A percentile compares a stretch with the other conserved stretches of the same genome.
These are phyloP conservation scores for Ploettnerulaceae sp. DNA, from an alignment of 2,329 filamentous ascomycete genomes.

Conservation along the genomic window DNA sequence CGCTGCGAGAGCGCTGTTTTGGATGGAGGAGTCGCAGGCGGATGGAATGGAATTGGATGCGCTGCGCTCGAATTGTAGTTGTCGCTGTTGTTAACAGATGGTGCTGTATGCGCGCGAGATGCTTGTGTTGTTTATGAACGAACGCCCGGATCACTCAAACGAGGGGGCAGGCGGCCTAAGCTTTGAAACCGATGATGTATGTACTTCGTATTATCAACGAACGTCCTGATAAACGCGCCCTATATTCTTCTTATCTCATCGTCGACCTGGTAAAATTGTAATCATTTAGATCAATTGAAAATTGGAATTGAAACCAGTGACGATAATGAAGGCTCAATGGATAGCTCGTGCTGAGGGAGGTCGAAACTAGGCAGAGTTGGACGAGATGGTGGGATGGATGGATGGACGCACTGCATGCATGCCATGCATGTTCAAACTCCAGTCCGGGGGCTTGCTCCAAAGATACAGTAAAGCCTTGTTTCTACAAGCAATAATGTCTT, in stretches of 20 bases:
- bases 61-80: background rate
- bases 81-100: background rate
- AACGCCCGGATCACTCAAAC: too few relatives aligned
- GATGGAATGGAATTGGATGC: background rate
- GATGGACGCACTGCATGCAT: background rate
- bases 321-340: background rate
- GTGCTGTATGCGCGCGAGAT: background rate
- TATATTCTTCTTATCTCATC: too few relatives aligned
- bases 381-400: background rate
- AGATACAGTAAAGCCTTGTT: conserved; percentile 4
- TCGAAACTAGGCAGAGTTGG: conserved; percentile 4
- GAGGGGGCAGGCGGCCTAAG: conserved; percentile 3
- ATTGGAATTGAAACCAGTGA: conserved; percentile 1
- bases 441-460: too few relatives aligned
- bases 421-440: too few relatives aligned
- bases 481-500: background rate
- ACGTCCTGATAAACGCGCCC: too few relatives aligned
- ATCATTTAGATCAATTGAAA: background rate
- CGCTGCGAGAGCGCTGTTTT: background rate
- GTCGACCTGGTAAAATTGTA: too few relatives aligned
- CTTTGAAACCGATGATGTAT: conserved; percentile 8
- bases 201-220: too few relatives aligned
- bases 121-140: background rate
- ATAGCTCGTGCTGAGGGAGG: too few relatives aligned
- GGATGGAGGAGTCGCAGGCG: background rate